Evolutionary conservation across 805 yeast genomes (phyloP).

Genomic region (Saccharomyces jurei): DNA sequence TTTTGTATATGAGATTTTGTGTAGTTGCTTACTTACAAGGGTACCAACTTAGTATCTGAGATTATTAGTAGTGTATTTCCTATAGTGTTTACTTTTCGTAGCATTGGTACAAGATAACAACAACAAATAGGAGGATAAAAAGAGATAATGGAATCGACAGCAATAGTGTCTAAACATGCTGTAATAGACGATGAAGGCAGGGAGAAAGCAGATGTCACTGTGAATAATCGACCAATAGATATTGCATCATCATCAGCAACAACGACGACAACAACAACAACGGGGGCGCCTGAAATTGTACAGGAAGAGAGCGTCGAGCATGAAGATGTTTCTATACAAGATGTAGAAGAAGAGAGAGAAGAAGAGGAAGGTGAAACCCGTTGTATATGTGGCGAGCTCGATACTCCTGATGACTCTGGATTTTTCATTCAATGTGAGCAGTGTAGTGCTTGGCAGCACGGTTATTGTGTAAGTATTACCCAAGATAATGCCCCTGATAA

Average conservation of each 20-base stretch:
- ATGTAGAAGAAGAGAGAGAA: conserved; percentile 27
- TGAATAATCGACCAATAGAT: not conserved
- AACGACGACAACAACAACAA: not conserved
- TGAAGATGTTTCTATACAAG: conserved; percentile 9
- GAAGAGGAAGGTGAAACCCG: conserved; percentile 40
- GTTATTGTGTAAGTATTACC: conserved; percentile 82
- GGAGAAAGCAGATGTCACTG: not conserved
- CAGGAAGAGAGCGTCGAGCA: not conserved
- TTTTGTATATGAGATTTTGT: not conserved
- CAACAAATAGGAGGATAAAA: not conserved
- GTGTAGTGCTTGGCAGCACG: conserved; percentile 97
- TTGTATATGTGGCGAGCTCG: conserved; percentile 38
- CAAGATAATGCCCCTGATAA: conserved; percentile 80
- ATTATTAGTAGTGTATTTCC: not conserved
- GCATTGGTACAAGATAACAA: not conserved
- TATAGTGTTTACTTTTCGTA: not conserved
- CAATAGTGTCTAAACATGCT: not conserved
- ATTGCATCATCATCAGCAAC: not conserved
- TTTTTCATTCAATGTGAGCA: conserved; percentile 78
- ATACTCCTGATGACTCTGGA: conserved; percentile 46
- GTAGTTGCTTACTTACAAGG: not conserved
- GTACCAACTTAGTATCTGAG: not conserved
- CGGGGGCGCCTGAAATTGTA: not conserved
- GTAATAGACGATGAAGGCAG: not conserved
- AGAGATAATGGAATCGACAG: not conserved